phyloP scores from a whole-genome alignment of 345 rosid species.

The Camelina neglecta region DNA sequence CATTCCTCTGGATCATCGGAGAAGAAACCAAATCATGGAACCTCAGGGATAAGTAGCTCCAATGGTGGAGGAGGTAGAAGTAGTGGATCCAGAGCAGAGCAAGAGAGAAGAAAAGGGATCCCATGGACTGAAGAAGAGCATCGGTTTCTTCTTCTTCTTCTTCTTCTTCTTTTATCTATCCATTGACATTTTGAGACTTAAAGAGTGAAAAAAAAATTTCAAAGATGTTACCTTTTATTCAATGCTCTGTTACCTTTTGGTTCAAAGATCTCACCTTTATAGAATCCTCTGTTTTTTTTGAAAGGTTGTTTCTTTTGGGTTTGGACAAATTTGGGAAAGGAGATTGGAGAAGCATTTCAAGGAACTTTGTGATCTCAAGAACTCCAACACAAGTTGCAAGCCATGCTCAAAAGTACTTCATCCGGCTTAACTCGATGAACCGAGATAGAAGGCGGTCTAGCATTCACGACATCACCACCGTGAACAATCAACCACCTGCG shows the following conservation, averaged over 20 bases:
- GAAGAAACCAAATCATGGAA: constrained; percentile 43
- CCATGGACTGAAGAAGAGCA: constrained; percentile 99
- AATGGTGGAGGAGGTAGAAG: constrained; percentile 50
- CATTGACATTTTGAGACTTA: constrained; percentile 13
- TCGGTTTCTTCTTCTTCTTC: constrained; percentile 51
- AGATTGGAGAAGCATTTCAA: constrained; percentile 97
- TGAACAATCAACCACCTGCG: constrained; percentile 49
- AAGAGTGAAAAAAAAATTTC: neutral
- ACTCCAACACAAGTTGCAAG: constrained; percentile 98
- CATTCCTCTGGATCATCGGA: constrained; percentile 49
- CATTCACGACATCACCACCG: constrained; percentile 87
- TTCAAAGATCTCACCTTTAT: constrained; percentile 20
- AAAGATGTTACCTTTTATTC: constrained; percentile 24
- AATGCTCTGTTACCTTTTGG: constrained; percentile 20
- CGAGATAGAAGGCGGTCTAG: constrained; percentile 89
- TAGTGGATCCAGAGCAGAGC: constrained; percentile 70
- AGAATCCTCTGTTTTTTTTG: constrained; percentile 28
- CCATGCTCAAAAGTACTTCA: constrained; percentile 94
- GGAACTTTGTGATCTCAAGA: constrained; percentile 85
- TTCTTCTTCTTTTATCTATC: constrained; percentile 13
- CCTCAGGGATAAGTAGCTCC: constrained; percentile 55
- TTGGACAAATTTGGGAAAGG: constrained; percentile 95
- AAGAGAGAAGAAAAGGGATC: constrained; percentile 87
- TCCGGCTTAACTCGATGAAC: constrained; percentile 79
- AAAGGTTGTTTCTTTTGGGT: constrained; percentile 85